Base-by-base conservation (phyloP, 176 grass and related monocot species). In the Aegilops sharonensis region DNA sequence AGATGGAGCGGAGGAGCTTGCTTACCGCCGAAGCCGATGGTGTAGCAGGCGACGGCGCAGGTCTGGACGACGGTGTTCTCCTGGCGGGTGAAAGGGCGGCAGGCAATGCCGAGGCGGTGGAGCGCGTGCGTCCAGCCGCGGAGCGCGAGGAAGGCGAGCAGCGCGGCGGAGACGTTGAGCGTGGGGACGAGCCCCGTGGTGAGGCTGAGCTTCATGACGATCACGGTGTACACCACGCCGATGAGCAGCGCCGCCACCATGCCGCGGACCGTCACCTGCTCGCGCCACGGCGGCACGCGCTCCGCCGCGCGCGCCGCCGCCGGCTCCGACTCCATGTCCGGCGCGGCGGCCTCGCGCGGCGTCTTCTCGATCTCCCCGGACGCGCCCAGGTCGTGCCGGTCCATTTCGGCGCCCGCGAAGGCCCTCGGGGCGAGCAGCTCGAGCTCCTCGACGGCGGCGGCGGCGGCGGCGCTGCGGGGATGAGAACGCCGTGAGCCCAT, bases 1-100 rank as follows among this genome's bases (percentile, higher is more conserved):
- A 50, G 50, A 21, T 64, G 42, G 42, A 10, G 2, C 35, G 63
- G 37, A 7, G 71, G 12, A 6, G 12, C 80, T 23, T 40, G 12
- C 72, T 23, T 40, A 95, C 97, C 97, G 89, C 94, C 94, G 83
- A 84, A 90, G 3, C 80, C 89, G 68, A 99, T 93, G 88, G 94
- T 96, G 83, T 99, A 99, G 90, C 97, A 96, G 13, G 97, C 97
- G 39, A 99, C 97, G 77, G 89, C 80, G 43, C 88, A 91, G 9
- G 97, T 99, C 94, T 99, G 97, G 39, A 96, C 87, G 60, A 99
- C 89, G 50, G 97, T 99, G 90, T 99, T 99, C 88, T 99, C 97
- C 92, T 99, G 97, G 23, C 97, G 93, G 0, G 97, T 96, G 87
- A 99, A 99, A 23, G 97, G 97, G 20, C 75, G 86, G 9, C 85